phyloP scores from a whole-genome alignment of 2,329 filamentous ascomycete species.

The Bipolaris cookei region DNA sequence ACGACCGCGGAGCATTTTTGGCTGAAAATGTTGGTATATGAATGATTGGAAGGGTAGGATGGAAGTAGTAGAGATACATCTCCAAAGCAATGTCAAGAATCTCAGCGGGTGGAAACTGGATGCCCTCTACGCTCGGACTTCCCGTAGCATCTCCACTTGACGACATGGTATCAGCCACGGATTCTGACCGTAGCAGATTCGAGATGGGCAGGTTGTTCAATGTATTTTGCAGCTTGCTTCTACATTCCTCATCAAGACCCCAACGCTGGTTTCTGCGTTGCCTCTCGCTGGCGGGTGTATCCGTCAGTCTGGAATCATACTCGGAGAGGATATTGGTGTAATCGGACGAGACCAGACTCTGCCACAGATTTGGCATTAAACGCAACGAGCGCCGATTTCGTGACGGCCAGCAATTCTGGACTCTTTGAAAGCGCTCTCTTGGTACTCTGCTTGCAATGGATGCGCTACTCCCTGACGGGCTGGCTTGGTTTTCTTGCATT shows the following conservation, averaged over 20 bases:
- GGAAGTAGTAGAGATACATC: constrained; percentile 61
- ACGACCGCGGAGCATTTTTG: constrained; percentile 54
- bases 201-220: constrained; percentile 36
- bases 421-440: constrained; percentile 47
- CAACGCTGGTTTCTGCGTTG: constrained; percentile 45
- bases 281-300: constrained; percentile 36
- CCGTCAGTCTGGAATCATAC: constrained; percentile 28
- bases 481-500: constrained; percentile 35
- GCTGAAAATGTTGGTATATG: constrained; percentile 61
- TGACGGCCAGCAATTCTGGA: constrained; percentile 50
- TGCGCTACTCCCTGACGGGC: constrained; percentile 44
- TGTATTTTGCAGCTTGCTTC: constrained; percentile 49
- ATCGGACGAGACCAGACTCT: constrained; percentile 37
- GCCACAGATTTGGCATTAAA: constrained; percentile 47
- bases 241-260: constrained; percentile 47
- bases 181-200: constrained; percentile 30
- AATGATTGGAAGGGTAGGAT: constrained; percentile 60
- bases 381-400: constrained; percentile 39
- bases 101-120: constrained; percentile 57
- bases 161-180: constrained; percentile 41
- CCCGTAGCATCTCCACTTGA: constrained; percentile 39
- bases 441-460: constrained; percentile 50
- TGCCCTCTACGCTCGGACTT: constrained; percentile 36
- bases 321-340: constrained; percentile 48
- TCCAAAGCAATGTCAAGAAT: constrained; percentile 62